Evolutionary conservation across 305 asterid species (phyloP), one percentile per base, ranked within the genome.

Genomic region (Solanum aculeatissimum): DNA sequence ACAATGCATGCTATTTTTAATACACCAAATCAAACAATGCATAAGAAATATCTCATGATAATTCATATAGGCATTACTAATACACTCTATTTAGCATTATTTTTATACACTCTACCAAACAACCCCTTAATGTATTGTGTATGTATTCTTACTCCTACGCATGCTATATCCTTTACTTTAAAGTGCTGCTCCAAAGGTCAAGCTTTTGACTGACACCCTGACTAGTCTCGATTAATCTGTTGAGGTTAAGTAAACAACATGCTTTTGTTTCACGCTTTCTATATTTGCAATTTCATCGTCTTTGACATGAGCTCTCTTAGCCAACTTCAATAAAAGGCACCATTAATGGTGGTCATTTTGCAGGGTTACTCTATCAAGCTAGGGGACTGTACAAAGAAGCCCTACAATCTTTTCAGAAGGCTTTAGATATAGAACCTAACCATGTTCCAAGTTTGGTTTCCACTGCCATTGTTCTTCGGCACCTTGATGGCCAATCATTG

Each of bases 381-480:
- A 89, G 89, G 86, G 96, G 96, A 68, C 86, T 81, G 77, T 87
- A 85, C 53, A 91, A 88, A 82, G 99, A 96, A 87, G 99, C 97
- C 63, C 89, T 96, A 53, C 91, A 84, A 88, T 91, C 79, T 19
- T 96, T 89, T 4, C 91, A 94, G 88, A 91, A 89, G 86, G 98
- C 99, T 80, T 89, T 96, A 43, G 95, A 93, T 84, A 92, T 92
- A 3, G 97, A 96, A 40, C 97, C 98, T 1, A 88, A 89, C 85
- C 98, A 96, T 75, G 95, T 93, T 86, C 96, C 95, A 0, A 96
- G 98, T 89, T 87, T 96, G 87, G 91, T 96, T 86, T 93, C 99
- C 9, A 91, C 93, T 1, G 98, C 99, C 72, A 85, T 88, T 78
- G 84, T 89, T 82, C 90, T 96, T 35, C 83, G 90, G 79, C 89